phyloP scores from a whole-genome alignment of 2,329 filamentous ascomycete genomes.

The Fusarium fujikuroi region DNA sequence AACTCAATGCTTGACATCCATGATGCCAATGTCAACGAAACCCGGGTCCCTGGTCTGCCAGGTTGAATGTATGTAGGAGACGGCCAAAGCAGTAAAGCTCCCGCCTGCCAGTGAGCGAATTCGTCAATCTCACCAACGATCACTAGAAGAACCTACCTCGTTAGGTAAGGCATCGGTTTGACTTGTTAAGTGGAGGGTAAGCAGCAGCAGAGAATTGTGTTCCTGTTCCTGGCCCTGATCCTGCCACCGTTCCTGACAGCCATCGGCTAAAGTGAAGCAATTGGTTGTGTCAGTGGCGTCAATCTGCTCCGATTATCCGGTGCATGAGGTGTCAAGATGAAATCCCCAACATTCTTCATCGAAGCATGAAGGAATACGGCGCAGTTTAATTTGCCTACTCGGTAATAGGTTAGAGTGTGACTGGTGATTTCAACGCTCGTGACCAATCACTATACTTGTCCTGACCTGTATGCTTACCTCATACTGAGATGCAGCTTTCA shows the following conservation, averaged over 20 bases:
- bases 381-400: not conserved
- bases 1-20: slow-evolving; percentile 12
- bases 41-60: slow-evolving; percentile 20
- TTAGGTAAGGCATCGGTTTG: slow-evolving; percentile 27
- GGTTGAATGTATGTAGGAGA: slow-evolving; percentile 11
- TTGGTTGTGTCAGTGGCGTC: slow-evolving; percentile 23
- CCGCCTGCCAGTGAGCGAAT: slow-evolving; percentile 27
- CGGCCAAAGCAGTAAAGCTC: slow-evolving; percentile 24
- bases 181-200: slow-evolving; percentile 4
- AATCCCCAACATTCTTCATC: not conserved
- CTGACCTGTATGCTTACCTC: not conserved
- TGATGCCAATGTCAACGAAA: not conserved
- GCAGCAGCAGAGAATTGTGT: not conserved
- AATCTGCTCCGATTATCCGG: slow-evolving; percentile 4
- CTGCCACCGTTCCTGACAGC: slow-evolving; percentile 4
- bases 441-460: not conserved
- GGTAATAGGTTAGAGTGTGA: not conserved
- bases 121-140: slow-evolving; percentile 19
- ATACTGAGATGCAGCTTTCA: not conserved
- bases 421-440: not conserved
- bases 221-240: not conserved
- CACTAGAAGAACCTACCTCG: slow-evolving; percentile 21
- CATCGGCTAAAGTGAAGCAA: slow-evolving; percentile 23
- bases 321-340: slow-evolving; percentile 1
- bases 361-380: not conserved